Evolutionary conservation across 345 rosid genomes (phyloP).

Genomic region (Streptanthus diversifolius): DNA sequence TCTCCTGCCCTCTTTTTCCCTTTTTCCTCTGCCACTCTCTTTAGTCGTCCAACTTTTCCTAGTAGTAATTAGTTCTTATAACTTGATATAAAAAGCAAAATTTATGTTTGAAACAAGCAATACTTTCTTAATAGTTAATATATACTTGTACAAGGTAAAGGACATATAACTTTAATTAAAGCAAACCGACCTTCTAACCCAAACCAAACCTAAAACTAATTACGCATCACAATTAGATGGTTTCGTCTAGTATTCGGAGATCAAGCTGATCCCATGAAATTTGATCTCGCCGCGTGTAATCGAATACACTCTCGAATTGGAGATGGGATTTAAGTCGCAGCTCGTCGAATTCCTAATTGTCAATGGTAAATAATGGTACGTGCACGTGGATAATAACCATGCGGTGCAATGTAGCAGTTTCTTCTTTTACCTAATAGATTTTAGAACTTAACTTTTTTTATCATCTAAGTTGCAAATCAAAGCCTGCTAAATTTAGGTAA

Average conservation of each 20-base stretch:
- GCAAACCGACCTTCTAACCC: background rate
- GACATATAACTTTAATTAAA: background rate
- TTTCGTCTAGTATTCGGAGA: background rate
- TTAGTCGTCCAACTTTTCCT: background rate
- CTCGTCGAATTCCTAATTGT: background rate
- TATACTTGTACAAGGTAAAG: background rate
- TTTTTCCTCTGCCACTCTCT: background rate
- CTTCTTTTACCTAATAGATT: background rate
- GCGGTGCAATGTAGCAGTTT: background rate
- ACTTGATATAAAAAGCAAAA: background rate
- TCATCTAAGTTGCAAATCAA: background rate
- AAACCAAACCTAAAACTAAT: background rate
- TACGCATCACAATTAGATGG: background rate
- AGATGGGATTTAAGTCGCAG: background rate
- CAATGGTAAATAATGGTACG: background rate
- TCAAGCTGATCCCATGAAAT: background rate
- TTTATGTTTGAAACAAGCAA: background rate
- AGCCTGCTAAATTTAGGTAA: background rate
- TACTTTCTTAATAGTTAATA: background rate
- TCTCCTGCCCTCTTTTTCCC: background rate
- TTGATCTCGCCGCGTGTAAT: background rate
- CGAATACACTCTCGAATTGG: background rate
- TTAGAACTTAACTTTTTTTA: background rate
- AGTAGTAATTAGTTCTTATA: background rate
- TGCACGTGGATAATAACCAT: background rate